These are phyloP conservation scores for Verruconis gallopava DNA, from an alignment of 2,329 filamentous ascomycete genomes.

Conservation along the genomic window DNA sequence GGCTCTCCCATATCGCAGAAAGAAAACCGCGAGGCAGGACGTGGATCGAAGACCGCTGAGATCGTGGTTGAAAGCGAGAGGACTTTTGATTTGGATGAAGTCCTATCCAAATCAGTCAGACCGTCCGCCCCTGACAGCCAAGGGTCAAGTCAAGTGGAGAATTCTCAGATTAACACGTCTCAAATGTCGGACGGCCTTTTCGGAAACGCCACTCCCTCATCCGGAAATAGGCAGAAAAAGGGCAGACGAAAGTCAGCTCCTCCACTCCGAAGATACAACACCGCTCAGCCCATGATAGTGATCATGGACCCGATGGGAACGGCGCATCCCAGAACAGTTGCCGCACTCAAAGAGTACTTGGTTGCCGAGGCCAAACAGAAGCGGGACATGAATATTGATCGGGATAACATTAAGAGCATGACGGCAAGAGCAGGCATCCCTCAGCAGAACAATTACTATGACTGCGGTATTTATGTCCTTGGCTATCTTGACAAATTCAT, in stretches of 20 bases:
- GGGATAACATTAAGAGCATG: conserved; percentile 42
- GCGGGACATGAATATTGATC: conserved; percentile 33
- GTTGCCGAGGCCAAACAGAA: conserved; percentile 57
- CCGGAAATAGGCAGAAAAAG: conserved; percentile 14
- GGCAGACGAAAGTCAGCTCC: conserved; percentile 15
- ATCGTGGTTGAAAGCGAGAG: neutral
- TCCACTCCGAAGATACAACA: conserved; percentile 13
- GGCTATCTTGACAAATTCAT: conserved; percentile 78
- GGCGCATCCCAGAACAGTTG: conserved; percentile 50
- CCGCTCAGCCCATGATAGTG: conserved; percentile 29
- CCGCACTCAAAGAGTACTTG: conserved; percentile 63
- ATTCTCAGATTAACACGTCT: neutral
- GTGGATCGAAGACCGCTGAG: neutral
- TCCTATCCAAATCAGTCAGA: too few relatives aligned
- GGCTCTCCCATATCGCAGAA: too few relatives aligned
- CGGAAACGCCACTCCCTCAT: neutral
- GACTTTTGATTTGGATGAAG: too few relatives aligned
- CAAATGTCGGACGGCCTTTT: neutral
- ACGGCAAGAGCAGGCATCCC: conserved; percentile 61
- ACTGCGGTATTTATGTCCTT: conserved; percentile 80
- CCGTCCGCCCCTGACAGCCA: too few relatives aligned
- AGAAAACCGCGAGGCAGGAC: neutral
- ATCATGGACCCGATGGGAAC: conserved; percentile 67
- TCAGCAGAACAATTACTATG: conserved; percentile 67
- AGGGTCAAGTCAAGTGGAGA: too few relatives aligned